Evolutionary conservation across 2,329 filamentous ascomycete species (phyloP).

Genomic region (Neopestalotiopsis sp.): DNA sequence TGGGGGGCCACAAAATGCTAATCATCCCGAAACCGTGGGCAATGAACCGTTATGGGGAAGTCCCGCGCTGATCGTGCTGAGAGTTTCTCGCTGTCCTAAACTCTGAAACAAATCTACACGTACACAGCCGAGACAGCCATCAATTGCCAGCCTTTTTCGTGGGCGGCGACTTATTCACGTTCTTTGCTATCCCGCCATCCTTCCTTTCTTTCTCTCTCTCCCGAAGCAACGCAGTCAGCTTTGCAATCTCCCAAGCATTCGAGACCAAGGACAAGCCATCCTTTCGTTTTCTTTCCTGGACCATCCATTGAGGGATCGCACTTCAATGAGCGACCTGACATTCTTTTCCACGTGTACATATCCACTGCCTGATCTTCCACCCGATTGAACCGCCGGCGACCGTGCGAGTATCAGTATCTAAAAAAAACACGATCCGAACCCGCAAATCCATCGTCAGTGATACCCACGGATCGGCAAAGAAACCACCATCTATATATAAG

Average conservation of each 20-base stretch:
- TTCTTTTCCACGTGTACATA: not conserved
- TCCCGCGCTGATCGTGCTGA: not conserved
- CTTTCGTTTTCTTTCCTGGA: not conserved
- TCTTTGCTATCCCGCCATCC: not conserved
- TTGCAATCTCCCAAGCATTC: not conserved
- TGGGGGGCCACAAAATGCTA: not conserved
- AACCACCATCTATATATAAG: not conserved
- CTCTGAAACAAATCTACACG: not conserved
- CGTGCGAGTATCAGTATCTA: not conserved
- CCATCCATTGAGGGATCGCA: not conserved
- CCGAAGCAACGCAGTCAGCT: not conserved
- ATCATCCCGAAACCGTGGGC: not conserved
- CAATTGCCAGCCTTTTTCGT: slow-evolving; percentile 7
- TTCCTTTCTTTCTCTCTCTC: not conserved
- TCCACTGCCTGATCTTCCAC: slow-evolving; percentile 4
- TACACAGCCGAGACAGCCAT: not conserved
- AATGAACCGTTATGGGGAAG: not conserved
- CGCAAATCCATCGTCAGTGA: not conserved
- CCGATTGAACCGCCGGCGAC: slow-evolving; percentile 3
- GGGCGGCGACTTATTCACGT: slow-evolving; percentile 8
- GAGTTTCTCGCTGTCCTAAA: not conserved
- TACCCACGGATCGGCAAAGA: not conserved
- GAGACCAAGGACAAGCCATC: not conserved
- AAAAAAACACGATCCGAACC: not conserved
- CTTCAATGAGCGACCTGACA: not conserved